Conservation (phyloP, 2,329 filamentous ascomycete species). For the Xylaria sp. region DNA sequence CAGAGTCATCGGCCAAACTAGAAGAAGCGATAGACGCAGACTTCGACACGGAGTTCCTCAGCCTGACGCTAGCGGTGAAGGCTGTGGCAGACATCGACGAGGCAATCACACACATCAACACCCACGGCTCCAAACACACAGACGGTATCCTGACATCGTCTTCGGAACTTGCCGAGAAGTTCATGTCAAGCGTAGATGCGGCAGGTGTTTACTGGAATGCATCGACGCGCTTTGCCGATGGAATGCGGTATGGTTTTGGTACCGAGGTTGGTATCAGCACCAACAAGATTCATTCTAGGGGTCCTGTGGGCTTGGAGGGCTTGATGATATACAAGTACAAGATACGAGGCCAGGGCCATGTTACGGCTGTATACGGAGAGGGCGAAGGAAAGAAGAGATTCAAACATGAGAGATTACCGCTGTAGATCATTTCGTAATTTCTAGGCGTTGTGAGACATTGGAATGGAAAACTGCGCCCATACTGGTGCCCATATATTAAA, state of each 20-base stretch:
- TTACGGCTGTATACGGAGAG: slow-evolving; percentile 78
- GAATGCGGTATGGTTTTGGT: slow-evolving; percentile 96
- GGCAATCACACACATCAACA: slow-evolving; percentile 89
- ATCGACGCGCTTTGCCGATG: slow-evolving; percentile 92
- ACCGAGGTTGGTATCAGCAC: slow-evolving; percentile 99
- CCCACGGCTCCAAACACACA: slow-evolving; percentile 92
- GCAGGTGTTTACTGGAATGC: slow-evolving; percentile 98
- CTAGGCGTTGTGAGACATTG: not conserved
- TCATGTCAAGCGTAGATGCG: slow-evolving; percentile 87
- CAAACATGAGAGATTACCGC: slow-evolving; percentile 64
- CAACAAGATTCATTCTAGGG: slow-evolving; percentile 96
- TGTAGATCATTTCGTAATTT: slow-evolving; percentile 3
- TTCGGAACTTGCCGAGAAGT: slow-evolving; percentile 74
- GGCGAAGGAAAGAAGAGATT: slow-evolving; percentile 68
- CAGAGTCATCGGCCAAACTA: slow-evolving; percentile 58
- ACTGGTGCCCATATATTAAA: not conserved
- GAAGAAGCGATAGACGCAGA: slow-evolving; percentile 75
- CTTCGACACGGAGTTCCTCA: slow-evolving; percentile 89
- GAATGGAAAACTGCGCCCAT: not conserved
- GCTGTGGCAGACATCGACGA: slow-evolving; percentile 74
- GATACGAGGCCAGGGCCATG: slow-evolving; percentile 83
- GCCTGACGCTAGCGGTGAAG: slow-evolving; percentile 85
- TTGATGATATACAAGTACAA: slow-evolving; percentile 98
- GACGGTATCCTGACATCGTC: slow-evolving; percentile 86
- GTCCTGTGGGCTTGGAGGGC: slow-evolving; percentile 92